Base-by-base conservation (phyloP, 768 basidiomycete species). In the Auricularia auricula-judae region DNA sequence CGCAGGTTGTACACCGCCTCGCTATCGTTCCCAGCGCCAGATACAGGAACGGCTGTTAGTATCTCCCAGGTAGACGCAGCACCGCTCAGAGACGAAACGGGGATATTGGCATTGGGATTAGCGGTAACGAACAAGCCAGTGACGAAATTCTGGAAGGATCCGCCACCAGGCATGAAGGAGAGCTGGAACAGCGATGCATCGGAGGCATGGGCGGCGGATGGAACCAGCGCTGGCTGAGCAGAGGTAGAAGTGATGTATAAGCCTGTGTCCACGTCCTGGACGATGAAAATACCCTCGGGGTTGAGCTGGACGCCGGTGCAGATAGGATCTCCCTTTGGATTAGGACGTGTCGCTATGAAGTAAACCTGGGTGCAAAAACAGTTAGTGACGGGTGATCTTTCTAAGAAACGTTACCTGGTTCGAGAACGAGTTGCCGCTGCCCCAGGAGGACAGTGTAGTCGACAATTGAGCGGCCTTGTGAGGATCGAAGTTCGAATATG, bases 291-390 rank as follows among this genome's bases (percentile, higher is more conserved):
- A 35, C 75, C 75, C 8, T 68, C 62, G 21, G 74, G 75, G 64
- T 75, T 74, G 2, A 68, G 60, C 0, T 68, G 64, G 3, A 62
- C 65, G 1, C 72, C 62, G 56, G 74, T 68, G 61, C 43, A 47
- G 12, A 72, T 71, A 36, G 66, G 67, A n/a, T 11, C 14, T 5
- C 56, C 56, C 11, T 71, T 61, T 23, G 56, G 56, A 35, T 72
- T 73, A 36, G 70, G 65, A 39, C 75, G 73, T 47, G 75, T 76
- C 51, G 75, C 69, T 44, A 75, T 66, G 65, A 72, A 75, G 66
- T 76, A 74, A 11, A 73, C 54, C 29, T 74, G 71, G 8, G 7
- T 7, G 8, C 12, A 29, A 4, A 35, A 59, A 5, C 16, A n/a
- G 2, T 5, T 10, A 33, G 33, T 29, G 12, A 29, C 29, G 29